A percentile compares a stretch with the other conserved stretches of the same genome.
phyloP scores from a whole-genome alignment of 805 yeast species.

The Myxozyma udenii region DNA sequence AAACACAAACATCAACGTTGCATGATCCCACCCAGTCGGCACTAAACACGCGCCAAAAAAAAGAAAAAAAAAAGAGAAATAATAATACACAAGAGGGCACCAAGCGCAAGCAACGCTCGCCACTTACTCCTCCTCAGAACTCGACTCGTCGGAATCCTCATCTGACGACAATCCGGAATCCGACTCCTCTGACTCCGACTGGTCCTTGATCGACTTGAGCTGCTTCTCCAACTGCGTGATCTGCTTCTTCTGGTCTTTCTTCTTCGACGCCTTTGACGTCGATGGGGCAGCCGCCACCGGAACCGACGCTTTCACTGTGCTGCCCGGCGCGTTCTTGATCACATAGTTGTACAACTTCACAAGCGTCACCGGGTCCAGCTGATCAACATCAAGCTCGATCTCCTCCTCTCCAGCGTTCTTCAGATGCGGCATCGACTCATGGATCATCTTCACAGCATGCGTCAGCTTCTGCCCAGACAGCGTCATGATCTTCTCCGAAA shows the following conservation, averaged over 20 bases:
- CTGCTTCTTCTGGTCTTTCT: slow-evolving; percentile 61
- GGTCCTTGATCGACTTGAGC: slow-evolving; percentile 62
- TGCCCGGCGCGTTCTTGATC: slow-evolving; percentile 45
- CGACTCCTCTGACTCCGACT: slow-evolving; percentile 20
- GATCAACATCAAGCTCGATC: slow-evolving; percentile 94
- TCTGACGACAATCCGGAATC: slow-evolving; percentile 23
- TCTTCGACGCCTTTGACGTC: slow-evolving; percentile 42
- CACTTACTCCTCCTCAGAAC: slow-evolving; percentile 29
- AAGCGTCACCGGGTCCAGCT: slow-evolving; percentile 78
- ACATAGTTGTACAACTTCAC: slow-evolving; percentile 81
- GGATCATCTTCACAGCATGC: slow-evolving; percentile 79
- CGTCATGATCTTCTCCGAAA: slow-evolving; percentile 78
- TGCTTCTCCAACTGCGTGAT: slow-evolving; percentile 71
- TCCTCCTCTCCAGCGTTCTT: slow-evolving; percentile 58
- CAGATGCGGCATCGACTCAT: slow-evolving; percentile 67
- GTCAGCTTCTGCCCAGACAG: slow-evolving; percentile 76
- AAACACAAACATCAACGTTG: too few relatives aligned
- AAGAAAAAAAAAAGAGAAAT: too few relatives aligned
- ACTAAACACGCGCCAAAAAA: too few relatives aligned
- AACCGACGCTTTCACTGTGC: slow-evolving; percentile 20
- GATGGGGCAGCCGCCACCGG: slow-evolving; percentile 13
- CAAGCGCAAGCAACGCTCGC: neutral
- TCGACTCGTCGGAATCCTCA: slow-evolving; percentile 26
- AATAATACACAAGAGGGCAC: neutral
- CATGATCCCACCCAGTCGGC: too few relatives aligned